Conservation (phyloP, 495 filamentous ascomycete species). For the Daldinia concentrica region DNA sequence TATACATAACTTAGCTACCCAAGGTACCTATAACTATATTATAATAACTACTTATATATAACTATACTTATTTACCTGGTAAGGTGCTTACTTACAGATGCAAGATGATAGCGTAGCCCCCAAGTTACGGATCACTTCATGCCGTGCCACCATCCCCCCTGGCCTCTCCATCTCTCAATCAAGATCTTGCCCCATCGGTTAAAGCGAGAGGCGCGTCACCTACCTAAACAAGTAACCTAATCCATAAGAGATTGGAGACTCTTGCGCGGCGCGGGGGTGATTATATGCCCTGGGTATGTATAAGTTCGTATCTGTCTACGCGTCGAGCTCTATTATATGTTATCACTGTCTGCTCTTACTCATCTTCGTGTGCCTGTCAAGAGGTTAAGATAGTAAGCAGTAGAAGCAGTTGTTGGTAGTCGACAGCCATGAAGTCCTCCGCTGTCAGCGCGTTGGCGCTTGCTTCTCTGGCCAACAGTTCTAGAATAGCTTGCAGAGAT, state of each 20-base stretch:
- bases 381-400: conserved; percentile 3
- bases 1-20: background rate
- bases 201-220: conserved; percentile 37
- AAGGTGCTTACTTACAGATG: background rate
- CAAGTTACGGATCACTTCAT: conserved; percentile 30
- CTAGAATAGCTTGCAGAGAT: conserved; percentile 14
- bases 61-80: no score
- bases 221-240: conserved; percentile 32
- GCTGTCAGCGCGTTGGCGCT: conserved; percentile 24
- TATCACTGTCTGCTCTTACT: background rate
- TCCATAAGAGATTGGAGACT: conserved; percentile 19
- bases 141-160: conserved; percentile 29
- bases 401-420: conserved; percentile 7
- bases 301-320: conserved; percentile 13
- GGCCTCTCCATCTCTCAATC: conserved; percentile 17
- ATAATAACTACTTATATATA: no score
- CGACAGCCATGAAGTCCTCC: conserved; percentile 34
- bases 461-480: conserved; percentile 24
- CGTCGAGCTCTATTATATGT: background rate
- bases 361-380: background rate
- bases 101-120: background rate
- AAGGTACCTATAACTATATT: background rate
- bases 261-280: conserved; percentile 26
- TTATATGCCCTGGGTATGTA: background rate
- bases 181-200: conserved; percentile 33